Conservation (phyloP, 2,329 filamentous ascomycete genomes). For the Ceratocystis eucalypticola region DNA sequence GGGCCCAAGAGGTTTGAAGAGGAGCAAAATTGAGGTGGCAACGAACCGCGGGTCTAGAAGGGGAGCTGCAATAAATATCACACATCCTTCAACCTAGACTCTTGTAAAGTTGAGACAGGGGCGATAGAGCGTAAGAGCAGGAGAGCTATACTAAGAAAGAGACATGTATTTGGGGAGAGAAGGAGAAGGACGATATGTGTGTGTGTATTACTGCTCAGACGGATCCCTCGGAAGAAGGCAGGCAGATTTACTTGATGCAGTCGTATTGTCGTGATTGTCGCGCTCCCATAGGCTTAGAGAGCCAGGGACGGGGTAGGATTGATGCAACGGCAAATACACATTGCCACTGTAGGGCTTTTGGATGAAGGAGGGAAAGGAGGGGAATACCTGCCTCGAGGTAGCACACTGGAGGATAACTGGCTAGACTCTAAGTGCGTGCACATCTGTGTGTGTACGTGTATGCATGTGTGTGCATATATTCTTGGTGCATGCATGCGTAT, state of each 20-base stretch:
- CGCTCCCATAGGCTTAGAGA: background rate
- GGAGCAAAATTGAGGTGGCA: too few relatives aligned
- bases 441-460: background rate
- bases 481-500: background rate
- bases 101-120: background rate
- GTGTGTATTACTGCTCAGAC: background rate
- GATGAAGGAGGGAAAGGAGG: background rate
- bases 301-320: background rate
- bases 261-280: background rate
- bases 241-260: background rate
- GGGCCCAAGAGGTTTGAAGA: background rate
- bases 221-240: background rate
- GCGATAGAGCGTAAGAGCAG: background rate
- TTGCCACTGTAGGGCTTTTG: background rate
- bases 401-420: background rate
- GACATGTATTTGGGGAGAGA: too few relatives aligned
- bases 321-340: background rate
- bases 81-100: background rate
- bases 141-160: too few relatives aligned
- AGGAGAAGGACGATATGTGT: too few relatives aligned
- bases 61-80: background rate
- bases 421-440: background rate
- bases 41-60: background rate
- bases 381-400: background rate
- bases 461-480: background rate